Percentiles rank a stretch among this genome's conserved stretches.
phyloP scores from a whole-genome alignment of 139 green algal species.

The Asterochloris sp. region DNA sequence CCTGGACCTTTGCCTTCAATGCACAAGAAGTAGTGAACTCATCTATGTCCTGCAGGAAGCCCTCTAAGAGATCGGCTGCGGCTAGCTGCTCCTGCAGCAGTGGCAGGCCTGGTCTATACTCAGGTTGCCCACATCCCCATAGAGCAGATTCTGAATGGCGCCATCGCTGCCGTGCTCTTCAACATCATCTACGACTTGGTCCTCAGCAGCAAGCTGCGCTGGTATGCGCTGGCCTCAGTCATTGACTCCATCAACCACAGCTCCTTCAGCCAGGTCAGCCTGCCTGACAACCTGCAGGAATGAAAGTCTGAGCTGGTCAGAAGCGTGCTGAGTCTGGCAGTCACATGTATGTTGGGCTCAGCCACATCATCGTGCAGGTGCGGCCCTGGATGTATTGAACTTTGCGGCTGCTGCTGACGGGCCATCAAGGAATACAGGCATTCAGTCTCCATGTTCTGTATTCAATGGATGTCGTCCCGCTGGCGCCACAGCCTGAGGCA shows the following conservation, averaged over 20 bases:
- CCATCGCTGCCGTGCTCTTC: conserved; percentile 48
- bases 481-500: too few relatives aligned
- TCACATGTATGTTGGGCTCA: too few relatives aligned
- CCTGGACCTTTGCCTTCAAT: not conserved
- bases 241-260: conserved; percentile 59
- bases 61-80: not conserved
- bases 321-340: too few relatives aligned
- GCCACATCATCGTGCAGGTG: too few relatives aligned
- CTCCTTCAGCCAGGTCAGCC: too few relatives aligned
- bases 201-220: conserved; percentile 40
- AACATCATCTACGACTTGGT: conserved; percentile 58
- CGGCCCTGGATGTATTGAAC: too few relatives aligned
- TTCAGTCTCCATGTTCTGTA: too few relatives aligned
- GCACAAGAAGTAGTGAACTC: not conserved
- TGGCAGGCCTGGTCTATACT: conserved; percentile 1
- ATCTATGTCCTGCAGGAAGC: not conserved
- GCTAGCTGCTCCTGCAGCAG: not conserved
- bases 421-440: too few relatives aligned
- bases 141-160: conserved; percentile 42
- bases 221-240: conserved; percentile 48
- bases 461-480: too few relatives aligned
- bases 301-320: too few relatives aligned
- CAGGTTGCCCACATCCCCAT: not conserved
- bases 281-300: too few relatives aligned
- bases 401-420: too few relatives aligned